phyloP scores from a whole-genome alignment of 1,284 basidiomycete species.

The Chalciporus piperatoides region DNA sequence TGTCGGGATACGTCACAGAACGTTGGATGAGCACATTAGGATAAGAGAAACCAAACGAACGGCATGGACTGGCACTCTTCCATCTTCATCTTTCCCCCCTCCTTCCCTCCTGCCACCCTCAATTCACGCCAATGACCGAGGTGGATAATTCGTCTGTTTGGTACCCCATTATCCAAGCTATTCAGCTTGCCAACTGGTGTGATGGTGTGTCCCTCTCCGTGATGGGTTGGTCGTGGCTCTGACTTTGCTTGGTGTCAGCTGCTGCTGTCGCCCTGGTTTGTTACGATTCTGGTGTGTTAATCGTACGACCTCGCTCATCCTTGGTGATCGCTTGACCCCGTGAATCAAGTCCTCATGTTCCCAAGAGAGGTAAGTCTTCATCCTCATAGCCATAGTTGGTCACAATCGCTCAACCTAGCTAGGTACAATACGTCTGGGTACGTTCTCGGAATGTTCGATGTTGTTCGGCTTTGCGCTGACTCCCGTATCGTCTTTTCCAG shows the following conservation, averaged over 20 bases:
- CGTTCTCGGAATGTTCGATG: neutral
- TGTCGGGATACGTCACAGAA: neutral
- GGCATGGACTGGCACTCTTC: neutral
- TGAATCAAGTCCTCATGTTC: conserved; percentile 17
- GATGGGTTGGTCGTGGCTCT: neutral
- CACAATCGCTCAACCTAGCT: neutral
- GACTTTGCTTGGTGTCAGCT: neutral
- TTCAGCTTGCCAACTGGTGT: conserved; percentile 20
- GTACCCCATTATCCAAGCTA: conserved; percentile 8
- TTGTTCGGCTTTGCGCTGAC: neutral
- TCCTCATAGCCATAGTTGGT: neutral
- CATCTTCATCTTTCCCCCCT: neutral
- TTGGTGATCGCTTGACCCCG: neutral
- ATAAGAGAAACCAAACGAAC: neutral
- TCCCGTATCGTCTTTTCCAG: neutral
- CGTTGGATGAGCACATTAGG: neutral
- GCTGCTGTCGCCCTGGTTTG: conserved; percentile 20
- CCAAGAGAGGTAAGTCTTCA: conserved; percentile 17
- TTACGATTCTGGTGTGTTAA: conserved; percentile 15
- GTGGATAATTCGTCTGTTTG: conserved; percentile 15
- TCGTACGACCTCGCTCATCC: neutral
- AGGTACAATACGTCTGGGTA: conserved; percentile 22
- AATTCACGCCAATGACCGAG: conserved; percentile 7
- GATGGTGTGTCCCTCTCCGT: conserved; percentile 7
- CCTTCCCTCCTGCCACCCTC: neutral